Percentiles rank a stretch among this genome's conserved stretches.
phyloP scores from a whole-genome alignment of 1,139 yeast genomes.

The Taiozyma sp. region DNA sequence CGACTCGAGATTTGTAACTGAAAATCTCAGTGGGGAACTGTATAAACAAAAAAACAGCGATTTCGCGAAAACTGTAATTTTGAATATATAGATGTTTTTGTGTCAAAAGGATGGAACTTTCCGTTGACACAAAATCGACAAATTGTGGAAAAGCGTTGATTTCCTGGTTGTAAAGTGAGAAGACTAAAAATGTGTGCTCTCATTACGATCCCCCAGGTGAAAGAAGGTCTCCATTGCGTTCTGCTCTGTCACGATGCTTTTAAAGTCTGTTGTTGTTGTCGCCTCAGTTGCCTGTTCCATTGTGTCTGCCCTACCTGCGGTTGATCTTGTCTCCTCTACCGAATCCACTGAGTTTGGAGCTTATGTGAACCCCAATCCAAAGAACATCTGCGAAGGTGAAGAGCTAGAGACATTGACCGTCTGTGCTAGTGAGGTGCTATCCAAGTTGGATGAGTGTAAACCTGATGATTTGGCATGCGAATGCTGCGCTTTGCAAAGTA shows the following conservation, averaged over 20 bases:
- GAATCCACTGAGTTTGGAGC: slow-evolving; percentile 34
- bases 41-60: neutral
- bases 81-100: neutral
- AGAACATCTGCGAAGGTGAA: slow-evolving; percentile 34
- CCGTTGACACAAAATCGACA: neutral
- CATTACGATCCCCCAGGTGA: neutral
- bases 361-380: slow-evolving; percentile 44
- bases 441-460: slow-evolving; percentile 42
- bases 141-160: neutral
- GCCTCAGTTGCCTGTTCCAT: neutral
- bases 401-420: slow-evolving; percentile 38
- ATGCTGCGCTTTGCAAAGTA: slow-evolving; percentile 49
- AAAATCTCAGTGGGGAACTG: neutral
- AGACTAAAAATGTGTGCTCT: neutral
- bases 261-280: neutral
- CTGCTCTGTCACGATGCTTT: neutral
- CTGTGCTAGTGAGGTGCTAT: slow-evolving; percentile 44
- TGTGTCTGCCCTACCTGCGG: neutral
- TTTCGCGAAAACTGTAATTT: neutral
- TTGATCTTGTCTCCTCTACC: slow-evolving; percentile 16
- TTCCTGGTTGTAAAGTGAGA: neutral
- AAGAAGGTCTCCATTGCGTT: neutral
- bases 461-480: slow-evolving; percentile 52
- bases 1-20: neutral
- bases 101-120: neutral